Evolutionary conservation across 2,329 filamentous ascomycete species (phyloP).

Genomic region (Penicillium sp.): DNA sequence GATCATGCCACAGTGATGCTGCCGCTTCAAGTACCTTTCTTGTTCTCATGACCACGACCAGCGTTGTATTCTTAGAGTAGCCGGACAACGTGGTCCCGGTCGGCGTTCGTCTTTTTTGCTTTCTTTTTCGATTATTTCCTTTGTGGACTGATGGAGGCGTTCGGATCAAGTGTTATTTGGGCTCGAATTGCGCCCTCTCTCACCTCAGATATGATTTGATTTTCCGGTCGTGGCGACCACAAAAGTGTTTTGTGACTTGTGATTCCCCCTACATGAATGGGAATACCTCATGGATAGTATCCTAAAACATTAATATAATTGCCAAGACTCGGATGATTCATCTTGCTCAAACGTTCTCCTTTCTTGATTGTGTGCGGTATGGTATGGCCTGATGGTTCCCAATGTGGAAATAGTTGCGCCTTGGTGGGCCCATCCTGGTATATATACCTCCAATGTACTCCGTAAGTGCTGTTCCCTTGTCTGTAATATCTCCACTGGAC

Average conservation of each 20-base stretch:
- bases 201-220: conserved; percentile 12
- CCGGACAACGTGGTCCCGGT: conserved; percentile 8
- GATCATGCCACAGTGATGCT: not conserved
- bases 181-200: conserved; percentile 12
- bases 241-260: conserved; percentile 25
- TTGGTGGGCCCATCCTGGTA: not conserved
- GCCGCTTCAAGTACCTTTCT: not conserved
- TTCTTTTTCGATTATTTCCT: not conserved
- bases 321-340: conserved; percentile 22
- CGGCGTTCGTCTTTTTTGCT: conserved; percentile 5
- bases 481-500: not conserved
- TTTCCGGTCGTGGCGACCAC: conserved; percentile 23
- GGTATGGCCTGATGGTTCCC: not conserved
- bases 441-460: not conserved
- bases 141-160: conserved; percentile 1
- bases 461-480: not conserved
- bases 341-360: not conserved
- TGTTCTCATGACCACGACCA: conserved; percentile 19
- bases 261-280: conserved; percentile 10
- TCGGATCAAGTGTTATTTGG: conserved; percentile 6
- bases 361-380: not conserved
- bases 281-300: conserved; percentile 15
- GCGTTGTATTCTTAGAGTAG: conserved; percentile 18
- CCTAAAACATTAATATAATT: conserved; percentile 24
- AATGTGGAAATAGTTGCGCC: not conserved